A percentile compares a stretch with the other conserved stretches of the same genome.
Conservation (phyloP, 179 eudicot genomes). For the Camellia oleifera region DNA sequence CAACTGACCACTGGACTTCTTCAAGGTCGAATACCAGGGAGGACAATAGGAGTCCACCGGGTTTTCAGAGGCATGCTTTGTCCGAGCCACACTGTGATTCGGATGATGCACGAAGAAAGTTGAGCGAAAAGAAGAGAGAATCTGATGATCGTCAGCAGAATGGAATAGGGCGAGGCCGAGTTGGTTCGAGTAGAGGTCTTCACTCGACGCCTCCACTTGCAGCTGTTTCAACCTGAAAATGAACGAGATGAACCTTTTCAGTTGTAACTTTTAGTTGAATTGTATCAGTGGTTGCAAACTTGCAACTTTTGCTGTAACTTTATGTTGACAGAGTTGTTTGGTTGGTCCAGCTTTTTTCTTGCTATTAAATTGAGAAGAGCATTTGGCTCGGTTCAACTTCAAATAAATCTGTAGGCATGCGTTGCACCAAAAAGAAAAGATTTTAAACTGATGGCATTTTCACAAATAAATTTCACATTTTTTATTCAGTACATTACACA, state of each 20-base stretch:
- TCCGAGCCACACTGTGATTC: not conserved
- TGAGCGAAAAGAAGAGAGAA: constrained; percentile 20
- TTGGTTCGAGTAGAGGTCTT: constrained; percentile 21
- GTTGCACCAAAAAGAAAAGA: not conserved
- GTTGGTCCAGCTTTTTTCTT: not conserved
- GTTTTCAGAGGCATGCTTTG: constrained; percentile 15
- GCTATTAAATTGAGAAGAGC: not conserved
- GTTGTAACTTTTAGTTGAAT: not conserved
- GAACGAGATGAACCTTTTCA: not conserved
- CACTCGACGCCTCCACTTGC: constrained; percentile 16
- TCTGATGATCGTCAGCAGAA: constrained; percentile 21
- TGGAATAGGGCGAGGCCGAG: constrained; percentile 32
- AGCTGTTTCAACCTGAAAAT: constrained; percentile 26
- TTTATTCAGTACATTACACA: not conserved
- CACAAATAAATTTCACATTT: not conserved
- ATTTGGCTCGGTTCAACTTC: not conserved
- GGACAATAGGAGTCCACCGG: constrained; percentile 7
- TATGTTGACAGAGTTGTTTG: constrained; percentile 4
- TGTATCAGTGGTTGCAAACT: constrained; percentile 15
- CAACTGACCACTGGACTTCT: constrained; percentile 71
- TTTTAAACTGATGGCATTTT: not conserved
- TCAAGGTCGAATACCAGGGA: constrained; percentile 26
- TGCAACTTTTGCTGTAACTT: constrained; percentile 17
- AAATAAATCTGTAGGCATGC: not conserved
- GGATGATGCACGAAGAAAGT: not conserved